Conservation (phyloP, 345 rosid species). For the Pistacia integerrima region DNA sequence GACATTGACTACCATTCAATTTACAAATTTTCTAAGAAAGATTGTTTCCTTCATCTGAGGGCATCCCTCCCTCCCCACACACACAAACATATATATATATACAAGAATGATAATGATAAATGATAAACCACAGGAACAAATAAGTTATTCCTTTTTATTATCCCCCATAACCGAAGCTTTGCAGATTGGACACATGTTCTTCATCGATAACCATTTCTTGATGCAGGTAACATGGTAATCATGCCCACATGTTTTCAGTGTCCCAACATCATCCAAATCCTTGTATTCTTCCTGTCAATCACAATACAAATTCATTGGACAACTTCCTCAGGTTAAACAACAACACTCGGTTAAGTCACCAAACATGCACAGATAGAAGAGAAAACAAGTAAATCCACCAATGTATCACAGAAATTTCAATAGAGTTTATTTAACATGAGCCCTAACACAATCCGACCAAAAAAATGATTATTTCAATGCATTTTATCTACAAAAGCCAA, state of each 20-base stretch:
- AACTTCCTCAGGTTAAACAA: background rate
- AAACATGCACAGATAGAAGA: background rate
- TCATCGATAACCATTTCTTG: constrained; percentile 83
- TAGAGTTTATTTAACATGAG: no score
- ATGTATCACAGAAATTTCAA: background rate
- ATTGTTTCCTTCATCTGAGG: constrained; percentile 19
- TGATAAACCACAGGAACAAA: background rate
- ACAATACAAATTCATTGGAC: background rate
- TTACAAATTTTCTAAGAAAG: constrained; percentile 29
- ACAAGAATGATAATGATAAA: constrained; percentile 30
- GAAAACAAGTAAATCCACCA: no score
- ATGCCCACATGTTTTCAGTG: constrained; percentile 63
- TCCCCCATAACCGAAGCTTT: constrained; percentile 61
- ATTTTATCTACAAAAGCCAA: no score
- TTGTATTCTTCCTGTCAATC: constrained; percentile 71
- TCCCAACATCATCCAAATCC: constrained; percentile 58
- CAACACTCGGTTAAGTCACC: background rate
- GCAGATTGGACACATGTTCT: constrained; percentile 88
- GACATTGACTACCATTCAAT: constrained; percentile 16
- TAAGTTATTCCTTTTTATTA: constrained; percentile 21
- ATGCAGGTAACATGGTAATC: constrained; percentile 76
- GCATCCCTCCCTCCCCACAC: background rate
- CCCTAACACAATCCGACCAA: no score
- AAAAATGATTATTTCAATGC: no score
- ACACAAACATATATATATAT: background rate